Base-by-base conservation (phyloP, 768 basidiomycete genomes). In the Tephrocybe sp. region DNA sequence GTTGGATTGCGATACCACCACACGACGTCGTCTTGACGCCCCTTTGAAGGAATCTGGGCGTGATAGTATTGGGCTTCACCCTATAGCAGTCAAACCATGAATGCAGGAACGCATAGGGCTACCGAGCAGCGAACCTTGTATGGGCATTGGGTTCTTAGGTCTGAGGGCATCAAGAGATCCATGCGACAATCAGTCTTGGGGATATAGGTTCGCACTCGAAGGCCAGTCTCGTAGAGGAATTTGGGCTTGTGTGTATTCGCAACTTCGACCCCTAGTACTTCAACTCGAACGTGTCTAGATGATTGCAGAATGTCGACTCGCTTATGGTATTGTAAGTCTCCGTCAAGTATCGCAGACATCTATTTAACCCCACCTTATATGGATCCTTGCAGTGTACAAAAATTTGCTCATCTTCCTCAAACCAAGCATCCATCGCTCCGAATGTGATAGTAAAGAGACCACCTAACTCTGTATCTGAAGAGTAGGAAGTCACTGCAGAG, bases 391-490 rank as follows among this genome's bases (percentile, higher is more conserved):
- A 79, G 52, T 87, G 84, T 1, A 73, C 68, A 50, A 72, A 80
- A 30, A 85, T 74, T 49, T 78, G 63, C 42, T 87, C 83, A 43
- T 85, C 84, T 60, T 86, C 84, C 67, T 86, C 84, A 45, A 85
- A 83, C 84, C 85, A 86, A 3, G 75, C 74, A 54, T 84, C 83
- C 59, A 76, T 74, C 14, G 72, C 73, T 12, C 65, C 63, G 46
- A 82, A 84, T 11, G 62, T 60, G 51, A 87, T 60, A 41, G 73
- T 78, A 33, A 79, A 66, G 23, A 84, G 67, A 5, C 77, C 78
- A 19, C 66, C 66, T 11, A 83, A 61, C 54, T 68, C 58, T 45
- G 59, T 59, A 53, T 66, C 57, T 45, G 58, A 41, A 35, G 68
- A 54, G 59, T 66, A 59, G 35, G 55, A 40, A 23, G 63, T 70